phyloP scores from a whole-genome alignment of 805 yeast genomes.

The Lipomyces anomalus region DNA sequence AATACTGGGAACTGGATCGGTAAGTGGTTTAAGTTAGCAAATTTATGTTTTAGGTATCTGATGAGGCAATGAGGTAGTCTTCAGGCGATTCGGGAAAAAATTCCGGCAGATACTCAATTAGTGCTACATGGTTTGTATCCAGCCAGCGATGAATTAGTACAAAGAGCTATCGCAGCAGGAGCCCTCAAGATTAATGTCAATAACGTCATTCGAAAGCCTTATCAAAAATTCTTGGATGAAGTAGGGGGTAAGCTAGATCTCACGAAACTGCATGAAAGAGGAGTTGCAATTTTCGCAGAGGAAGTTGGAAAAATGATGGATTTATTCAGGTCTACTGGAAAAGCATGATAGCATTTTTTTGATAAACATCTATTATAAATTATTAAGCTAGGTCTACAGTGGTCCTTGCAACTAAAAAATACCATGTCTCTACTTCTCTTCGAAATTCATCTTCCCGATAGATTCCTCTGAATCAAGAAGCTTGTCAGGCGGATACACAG shows the following conservation, averaged over 20 bases:
- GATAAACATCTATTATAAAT: too few species aligned
- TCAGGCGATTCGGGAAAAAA: conserved; percentile 20
- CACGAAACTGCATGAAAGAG: neutral
- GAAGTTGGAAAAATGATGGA: neutral
- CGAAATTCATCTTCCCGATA: too few species aligned
- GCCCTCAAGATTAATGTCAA: conserved; percentile 36
- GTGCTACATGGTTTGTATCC: conserved; percentile 38
- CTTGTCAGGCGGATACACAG: neutral
- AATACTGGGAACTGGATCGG: conserved; percentile 30
- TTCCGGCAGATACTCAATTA: conserved; percentile 26
- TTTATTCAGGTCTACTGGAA: neutral
- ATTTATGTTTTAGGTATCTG: too few species aligned
- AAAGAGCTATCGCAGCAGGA: conserved; percentile 29
- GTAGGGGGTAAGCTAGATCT: neutral
- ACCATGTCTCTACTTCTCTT: too few species aligned
- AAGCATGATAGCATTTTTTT: neutral
- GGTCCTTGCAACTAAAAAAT: too few species aligned
- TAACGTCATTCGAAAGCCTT: conserved; percentile 9
- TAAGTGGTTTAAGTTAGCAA: too few species aligned
- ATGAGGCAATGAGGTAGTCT: too few species aligned
- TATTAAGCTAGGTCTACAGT: too few species aligned
- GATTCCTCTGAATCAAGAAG: too few species aligned
- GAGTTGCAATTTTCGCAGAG: neutral
- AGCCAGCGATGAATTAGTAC: conserved; percentile 30
- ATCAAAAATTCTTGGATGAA: neutral